Percentiles rank a stretch among this genome's conserved stretches.
phyloP scores from a whole-genome alignment of 257 asterid species.

The Sherardia arvensis region DNA sequence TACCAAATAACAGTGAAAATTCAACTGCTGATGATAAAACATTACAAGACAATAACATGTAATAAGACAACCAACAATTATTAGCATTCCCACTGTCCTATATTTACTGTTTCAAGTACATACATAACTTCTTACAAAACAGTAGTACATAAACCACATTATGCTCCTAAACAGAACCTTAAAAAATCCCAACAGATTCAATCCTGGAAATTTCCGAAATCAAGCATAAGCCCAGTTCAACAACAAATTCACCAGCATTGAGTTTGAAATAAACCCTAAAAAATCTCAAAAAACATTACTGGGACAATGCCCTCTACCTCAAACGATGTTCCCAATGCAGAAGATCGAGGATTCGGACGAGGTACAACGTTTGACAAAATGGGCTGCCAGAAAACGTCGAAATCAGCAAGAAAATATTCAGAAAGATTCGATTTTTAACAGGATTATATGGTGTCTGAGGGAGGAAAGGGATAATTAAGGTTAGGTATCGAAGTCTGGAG shows the following conservation, averaged over 20 bases:
- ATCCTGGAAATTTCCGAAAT: not conserved
- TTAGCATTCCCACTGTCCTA: not conserved
- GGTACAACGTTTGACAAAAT: constrained; percentile 1
- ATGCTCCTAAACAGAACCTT: not conserved
- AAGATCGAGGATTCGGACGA: constrained; percentile 25
- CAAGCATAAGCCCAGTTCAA: not conserved
- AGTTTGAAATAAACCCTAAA: not conserved
- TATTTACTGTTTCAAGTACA: constrained; percentile 6
- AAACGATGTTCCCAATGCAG: constrained; percentile 28
- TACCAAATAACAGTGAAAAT: not conserved
- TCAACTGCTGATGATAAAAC: not conserved
- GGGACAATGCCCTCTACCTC: constrained; percentile 28
- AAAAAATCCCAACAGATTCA: not conserved
- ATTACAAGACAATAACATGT: not conserved
- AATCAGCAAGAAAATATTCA: constrained; percentile 4
- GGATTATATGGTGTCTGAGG: constrained; percentile 20
- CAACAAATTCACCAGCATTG: not conserved
- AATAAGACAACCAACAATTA: not conserved
- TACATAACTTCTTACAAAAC: not conserved
- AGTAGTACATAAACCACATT: not conserved
- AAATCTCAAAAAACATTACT: not conserved
- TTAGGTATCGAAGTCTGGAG: constrained; percentile 24
- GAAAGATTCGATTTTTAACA: constrained; percentile 5
- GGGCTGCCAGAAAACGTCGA: not conserved
- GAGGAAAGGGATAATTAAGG: constrained; percentile 23